Base-by-base conservation (phyloP, 116 monocot species). In the Cymodocea nodosa region DNA sequence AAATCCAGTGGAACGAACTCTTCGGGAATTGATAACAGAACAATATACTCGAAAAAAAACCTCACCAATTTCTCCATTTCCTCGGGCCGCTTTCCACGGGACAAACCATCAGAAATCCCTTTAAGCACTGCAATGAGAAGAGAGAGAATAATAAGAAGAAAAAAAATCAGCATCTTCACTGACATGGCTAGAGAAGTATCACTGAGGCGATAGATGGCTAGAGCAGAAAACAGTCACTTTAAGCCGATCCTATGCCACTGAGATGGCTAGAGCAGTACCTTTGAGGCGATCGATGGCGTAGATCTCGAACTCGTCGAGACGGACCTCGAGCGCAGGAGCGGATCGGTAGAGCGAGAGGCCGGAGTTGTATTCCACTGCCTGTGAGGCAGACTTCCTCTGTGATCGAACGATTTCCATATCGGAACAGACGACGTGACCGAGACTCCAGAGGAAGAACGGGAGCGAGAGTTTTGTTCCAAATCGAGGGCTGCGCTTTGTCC, bases 41-140 rank as follows among this genome's bases (percentile, higher is more conserved):
- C 44, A 7, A 44, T 12, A 8, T 10, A 44, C 44, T 10, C n/a
- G n/a, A 44, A 4, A 37, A 52, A 2, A 59, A 49, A 62, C 67
- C 20, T 67, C 73, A 98, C 98, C 89, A 92, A 65, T 74, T 86
- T 89, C 52, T 89, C 81, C 92, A 99, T 99, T 52, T 92, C 98
- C 9, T 99, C 98, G 5, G 78, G 81, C 50, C 79, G 89, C 79
- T 71, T 92, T 18, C 89, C 98, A 2, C 92, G 89, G 22, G 89
- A 88, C 22, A 99, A 67, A 1, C 82, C 92, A 78, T 99, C 92
- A 12, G 85, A 86, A 23, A 99, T 89, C 35, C 80, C 89, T 67
- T 84, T 89, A 11, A 98, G 82, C 11, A 92, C 98, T 98, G 73
- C 71, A 62, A 8, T 56, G 24, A 55, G 20, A 16, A 44, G 44